phyloP scores from a whole-genome alignment of 2,329 filamentous ascomycete genomes.

The Pseudodiploospora longispora region DNA sequence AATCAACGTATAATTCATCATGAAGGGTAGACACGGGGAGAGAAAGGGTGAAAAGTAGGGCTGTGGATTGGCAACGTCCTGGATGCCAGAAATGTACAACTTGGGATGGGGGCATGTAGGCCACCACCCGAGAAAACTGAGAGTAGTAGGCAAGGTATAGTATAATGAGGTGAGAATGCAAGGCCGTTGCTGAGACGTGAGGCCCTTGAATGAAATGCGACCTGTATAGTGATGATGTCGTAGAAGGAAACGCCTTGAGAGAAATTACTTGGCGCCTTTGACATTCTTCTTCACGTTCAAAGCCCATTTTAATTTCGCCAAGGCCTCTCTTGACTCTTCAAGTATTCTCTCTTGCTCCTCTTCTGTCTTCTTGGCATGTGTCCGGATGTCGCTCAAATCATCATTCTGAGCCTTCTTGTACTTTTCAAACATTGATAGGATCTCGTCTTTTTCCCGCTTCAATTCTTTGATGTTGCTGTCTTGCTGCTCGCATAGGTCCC shows the following conservation, averaged over 20 bases:
- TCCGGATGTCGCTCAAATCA: conserved; percentile 51
- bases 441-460: conserved; percentile 52
- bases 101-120: no score
- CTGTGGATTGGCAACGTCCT: no score
- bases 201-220: no score
- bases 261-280: conserved; percentile 38
- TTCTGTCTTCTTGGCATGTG: conserved; percentile 48
- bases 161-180: no score
- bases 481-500: conserved; percentile 66
- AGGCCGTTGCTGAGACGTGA: no score
- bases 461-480: conserved; percentile 58
- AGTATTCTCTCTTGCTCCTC: conserved; percentile 51
- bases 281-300: conserved; percentile 58
- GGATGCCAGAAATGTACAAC: no score
- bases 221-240: no score
- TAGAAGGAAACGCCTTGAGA: no score
- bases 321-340: conserved; percentile 49
- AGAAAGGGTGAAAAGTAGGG: no score
- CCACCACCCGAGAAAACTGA: no score
- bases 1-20: conserved; percentile 1
- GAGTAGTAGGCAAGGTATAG: no score
- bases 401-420: conserved; percentile 59
- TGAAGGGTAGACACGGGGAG: neutral
- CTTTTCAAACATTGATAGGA: conserved; percentile 50
- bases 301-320: conserved; percentile 66